Conservation (phyloP, 768 basidiomycete species). For the Glaciozyma antarctica region DNA sequence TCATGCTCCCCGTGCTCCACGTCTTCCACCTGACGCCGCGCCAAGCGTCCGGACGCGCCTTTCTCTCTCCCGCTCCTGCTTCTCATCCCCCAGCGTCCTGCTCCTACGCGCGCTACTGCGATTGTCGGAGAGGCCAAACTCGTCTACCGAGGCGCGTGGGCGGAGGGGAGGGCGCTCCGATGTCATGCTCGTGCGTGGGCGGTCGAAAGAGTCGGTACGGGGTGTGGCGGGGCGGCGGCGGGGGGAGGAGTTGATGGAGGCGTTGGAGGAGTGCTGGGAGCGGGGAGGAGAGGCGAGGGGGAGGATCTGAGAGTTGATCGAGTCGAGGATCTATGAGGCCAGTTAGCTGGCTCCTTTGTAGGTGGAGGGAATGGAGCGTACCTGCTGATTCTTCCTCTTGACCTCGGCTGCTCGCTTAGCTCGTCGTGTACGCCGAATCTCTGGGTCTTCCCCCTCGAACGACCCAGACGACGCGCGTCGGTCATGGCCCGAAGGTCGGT, state of each 20-base stretch:
- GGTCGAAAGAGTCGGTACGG: not conserved
- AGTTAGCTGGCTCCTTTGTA: no score
- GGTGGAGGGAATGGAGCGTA: not conserved
- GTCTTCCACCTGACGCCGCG: not conserved
- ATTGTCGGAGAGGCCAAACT: conserved; percentile 1
- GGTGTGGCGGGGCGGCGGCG: not conserved
- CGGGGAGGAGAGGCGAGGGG: not conserved
- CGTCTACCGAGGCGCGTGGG: not conserved
- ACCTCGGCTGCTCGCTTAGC: not conserved
- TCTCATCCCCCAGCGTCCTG: not conserved
- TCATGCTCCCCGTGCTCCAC: not conserved
- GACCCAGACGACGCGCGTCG: not conserved
- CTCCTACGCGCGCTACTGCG: not conserved
- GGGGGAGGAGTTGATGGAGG: no score
- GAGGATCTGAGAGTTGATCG: conserved; percentile 3
- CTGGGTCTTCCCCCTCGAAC: no score
- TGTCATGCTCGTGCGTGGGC: not conserved
- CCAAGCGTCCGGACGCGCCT: conserved; percentile 1
- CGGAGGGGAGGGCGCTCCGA: not conserved
- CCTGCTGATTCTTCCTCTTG: conserved; percentile 19
- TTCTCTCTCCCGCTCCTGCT: not conserved
- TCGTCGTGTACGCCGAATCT: not conserved
- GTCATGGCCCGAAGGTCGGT: no score
- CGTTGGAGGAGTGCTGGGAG: not conserved
- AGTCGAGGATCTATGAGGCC: conserved; percentile 12